phyloP scores from a whole-genome alignment of 2,329 filamentous ascomycete species.

The Penicillium nordicum region DNA sequence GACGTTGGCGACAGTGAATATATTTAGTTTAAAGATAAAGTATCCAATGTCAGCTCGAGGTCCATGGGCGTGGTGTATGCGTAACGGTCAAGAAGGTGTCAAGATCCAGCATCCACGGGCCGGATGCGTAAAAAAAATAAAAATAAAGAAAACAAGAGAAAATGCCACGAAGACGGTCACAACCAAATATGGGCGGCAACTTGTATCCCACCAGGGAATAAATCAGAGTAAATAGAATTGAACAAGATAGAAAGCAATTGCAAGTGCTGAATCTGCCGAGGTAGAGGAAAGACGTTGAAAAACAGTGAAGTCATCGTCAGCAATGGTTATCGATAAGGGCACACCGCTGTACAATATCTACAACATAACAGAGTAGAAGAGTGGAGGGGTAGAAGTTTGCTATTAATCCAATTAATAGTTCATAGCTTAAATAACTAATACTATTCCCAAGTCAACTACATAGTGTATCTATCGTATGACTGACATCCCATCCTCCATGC shows the following conservation, averaged over 20 bases:
- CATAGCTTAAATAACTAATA: neutral
- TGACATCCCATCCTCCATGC: neutral
- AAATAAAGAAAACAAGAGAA: neutral
- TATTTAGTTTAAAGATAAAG: neutral
- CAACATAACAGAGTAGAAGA: neutral
- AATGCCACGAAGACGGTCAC: neutral
- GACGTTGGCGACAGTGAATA: neutral
- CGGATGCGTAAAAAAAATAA: constrained; percentile 8
- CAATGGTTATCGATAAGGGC: constrained; percentile 4
- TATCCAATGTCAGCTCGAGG: constrained; percentile 13
- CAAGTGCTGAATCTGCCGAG: neutral
- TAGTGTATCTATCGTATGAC: neutral
- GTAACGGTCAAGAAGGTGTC: neutral
- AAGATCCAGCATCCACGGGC: neutral
- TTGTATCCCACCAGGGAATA: constrained; percentile 5
- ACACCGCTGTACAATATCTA: neutral
- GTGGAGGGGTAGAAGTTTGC: neutral
- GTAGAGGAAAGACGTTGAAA: neutral
- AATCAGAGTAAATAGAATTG: neutral
- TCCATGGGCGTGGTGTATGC: constrained; percentile 4
- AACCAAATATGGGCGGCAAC: neutral
- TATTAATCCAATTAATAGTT: neutral
- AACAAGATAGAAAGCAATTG: neutral
- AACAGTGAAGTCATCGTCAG: constrained; percentile 8
- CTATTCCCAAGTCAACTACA: neutral